A percentile compares a stretch with the other conserved stretches of the same genome.
These are phyloP conservation scores for Calonectria leucothoes DNA, from an alignment of 2,329 filamentous ascomycete species.

Conservation along the genomic window DNA sequence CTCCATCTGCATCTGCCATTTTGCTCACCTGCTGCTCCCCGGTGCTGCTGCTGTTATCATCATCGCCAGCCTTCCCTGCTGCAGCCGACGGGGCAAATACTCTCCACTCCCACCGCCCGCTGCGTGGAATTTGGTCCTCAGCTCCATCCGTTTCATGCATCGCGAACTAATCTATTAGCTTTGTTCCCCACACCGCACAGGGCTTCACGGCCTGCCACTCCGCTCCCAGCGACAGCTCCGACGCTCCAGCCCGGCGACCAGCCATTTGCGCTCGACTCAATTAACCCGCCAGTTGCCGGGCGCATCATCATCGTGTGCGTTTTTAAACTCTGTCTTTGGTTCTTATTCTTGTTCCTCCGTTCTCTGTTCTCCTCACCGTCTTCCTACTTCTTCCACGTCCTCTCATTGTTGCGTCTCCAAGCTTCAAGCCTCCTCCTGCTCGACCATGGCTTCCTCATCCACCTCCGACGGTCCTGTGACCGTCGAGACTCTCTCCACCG, in stretches of 20 bases:
- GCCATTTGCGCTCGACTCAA: conserved; percentile 7
- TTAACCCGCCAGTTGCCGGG: conserved; percentile 6
- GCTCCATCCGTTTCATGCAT: conserved; percentile 6
- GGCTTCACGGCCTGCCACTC: conserved; percentile 13
- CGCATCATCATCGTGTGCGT: not conserved
- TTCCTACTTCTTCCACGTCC: not conserved
- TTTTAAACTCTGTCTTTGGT: not conserved
- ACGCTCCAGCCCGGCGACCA: conserved; percentile 8
- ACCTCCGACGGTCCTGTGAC: conserved; percentile 58
- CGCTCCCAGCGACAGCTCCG: conserved; percentile 10
- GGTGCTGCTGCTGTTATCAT: not conserved
- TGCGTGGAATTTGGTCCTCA: conserved; percentile 1
- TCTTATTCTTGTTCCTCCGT: not conserved
- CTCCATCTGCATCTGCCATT: not conserved
- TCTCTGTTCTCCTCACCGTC: not conserved
- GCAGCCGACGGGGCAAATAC: not conserved
- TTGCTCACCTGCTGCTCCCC: not conserved
- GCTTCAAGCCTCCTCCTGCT: conserved; percentile 15
- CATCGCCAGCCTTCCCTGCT: not conserved
- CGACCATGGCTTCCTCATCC: conserved; percentile 42
- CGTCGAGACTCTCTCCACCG: conserved; percentile 70
- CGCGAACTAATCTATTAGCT: conserved; percentile 1
- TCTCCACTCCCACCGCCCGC: not conserved
- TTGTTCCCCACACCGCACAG: conserved; percentile 12
- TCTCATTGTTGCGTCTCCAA: not conserved